These are phyloP conservation scores for Cyclotella kingstonii DNA, from an alignment of 108 stramenopile genomes.

Conservation along the genomic window DNA sequence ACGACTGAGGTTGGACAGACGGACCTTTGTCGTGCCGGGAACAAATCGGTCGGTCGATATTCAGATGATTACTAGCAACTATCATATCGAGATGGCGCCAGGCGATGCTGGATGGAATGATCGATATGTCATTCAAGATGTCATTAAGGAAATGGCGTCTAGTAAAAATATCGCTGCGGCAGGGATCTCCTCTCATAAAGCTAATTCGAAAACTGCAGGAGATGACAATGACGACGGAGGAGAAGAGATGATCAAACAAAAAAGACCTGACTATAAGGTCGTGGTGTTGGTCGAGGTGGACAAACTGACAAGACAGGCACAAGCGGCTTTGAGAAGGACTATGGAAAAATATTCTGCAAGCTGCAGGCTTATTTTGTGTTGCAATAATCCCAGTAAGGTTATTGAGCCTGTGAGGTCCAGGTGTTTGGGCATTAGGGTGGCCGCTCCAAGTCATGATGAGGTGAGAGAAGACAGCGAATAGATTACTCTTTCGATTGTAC, in stretches of 20 bases:
- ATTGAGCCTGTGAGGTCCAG: slow-evolving; percentile 95
- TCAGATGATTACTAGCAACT: slow-evolving; percentile 90
- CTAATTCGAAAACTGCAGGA: slow-evolving; percentile 3
- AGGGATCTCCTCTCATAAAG: slow-evolving; percentile 4
- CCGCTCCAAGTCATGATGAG: slow-evolving; percentile 80
- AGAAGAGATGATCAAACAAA: slow-evolving; percentile 45
- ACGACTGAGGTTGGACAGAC: slow-evolving; percentile 70
- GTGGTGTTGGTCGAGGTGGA: slow-evolving; percentile 95
- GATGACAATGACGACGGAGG: slow-evolving; percentile 4
- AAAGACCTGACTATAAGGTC: slow-evolving; percentile 77
- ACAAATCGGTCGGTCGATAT: slow-evolving; percentile 88
- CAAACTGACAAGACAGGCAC: slow-evolving; percentile 87
- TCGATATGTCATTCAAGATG: slow-evolving; percentile 96
- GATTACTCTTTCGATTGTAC: no score
- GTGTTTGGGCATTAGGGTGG: slow-evolving; percentile 94
- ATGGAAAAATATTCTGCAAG: slow-evolving; percentile 96
- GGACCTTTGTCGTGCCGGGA: slow-evolving; percentile 85
- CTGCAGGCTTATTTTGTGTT: slow-evolving; percentile 94
- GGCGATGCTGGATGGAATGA: slow-evolving; percentile 96
- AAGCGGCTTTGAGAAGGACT: slow-evolving; percentile 93
- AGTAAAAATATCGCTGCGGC: slow-evolving; percentile 61
- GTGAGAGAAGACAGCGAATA: slow-evolving; percentile 55
- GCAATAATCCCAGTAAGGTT: slow-evolving; percentile 85
- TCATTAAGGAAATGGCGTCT: slow-evolving; percentile 98
- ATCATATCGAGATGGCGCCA: slow-evolving; percentile 97